These are phyloP conservation scores for Magnolia kwangsiensis DNA, from an alignment of 164 flowering plant genomes.

Conservation along the genomic window DNA sequence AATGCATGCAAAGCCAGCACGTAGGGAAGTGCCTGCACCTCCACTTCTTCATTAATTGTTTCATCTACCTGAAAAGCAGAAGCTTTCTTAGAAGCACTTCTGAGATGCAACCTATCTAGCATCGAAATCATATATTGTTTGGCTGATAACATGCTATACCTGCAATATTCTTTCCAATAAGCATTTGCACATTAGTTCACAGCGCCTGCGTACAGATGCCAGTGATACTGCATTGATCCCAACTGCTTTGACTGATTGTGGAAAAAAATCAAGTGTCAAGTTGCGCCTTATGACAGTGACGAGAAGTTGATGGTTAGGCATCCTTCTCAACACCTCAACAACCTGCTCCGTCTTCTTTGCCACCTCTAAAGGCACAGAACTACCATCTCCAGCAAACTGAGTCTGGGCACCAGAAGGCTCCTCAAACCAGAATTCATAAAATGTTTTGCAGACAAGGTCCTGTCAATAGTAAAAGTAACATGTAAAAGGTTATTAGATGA, in stretches of 20 bases:
- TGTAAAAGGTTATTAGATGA: neutral
- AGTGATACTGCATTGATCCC: conserved; percentile 78
- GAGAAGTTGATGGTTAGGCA: conserved; percentile 78
- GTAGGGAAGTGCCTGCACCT: conserved; percentile 73
- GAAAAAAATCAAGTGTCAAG: conserved; percentile 87
- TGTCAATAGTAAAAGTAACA: conserved; percentile 17
- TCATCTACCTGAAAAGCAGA: conserved; percentile 66
- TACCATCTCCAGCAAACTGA: conserved; percentile 67
- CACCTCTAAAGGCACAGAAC: conserved; percentile 85
- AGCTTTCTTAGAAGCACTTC: conserved; percentile 1
- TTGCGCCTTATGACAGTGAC: conserved; percentile 74
- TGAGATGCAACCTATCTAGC: neutral
- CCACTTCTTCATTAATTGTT: conserved; percentile 56
- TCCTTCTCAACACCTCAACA: conserved; percentile 76
- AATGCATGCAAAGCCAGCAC: conserved; percentile 87
- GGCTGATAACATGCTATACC: conserved; percentile 33
- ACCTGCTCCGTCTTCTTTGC: conserved; percentile 92
- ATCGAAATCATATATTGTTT: neutral
- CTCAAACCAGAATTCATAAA: conserved; percentile 98
- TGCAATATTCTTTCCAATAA: conserved; percentile 87
- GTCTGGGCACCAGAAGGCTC: conserved; percentile 61
- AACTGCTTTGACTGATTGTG: conserved; percentile 87
- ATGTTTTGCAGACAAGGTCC: conserved; percentile 99
- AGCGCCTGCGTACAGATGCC: conserved; percentile 82
- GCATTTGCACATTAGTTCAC: conserved; percentile 97